Conservation (phyloP, 129 eudicot species). For the Centrapalus pauciflorus region DNA sequence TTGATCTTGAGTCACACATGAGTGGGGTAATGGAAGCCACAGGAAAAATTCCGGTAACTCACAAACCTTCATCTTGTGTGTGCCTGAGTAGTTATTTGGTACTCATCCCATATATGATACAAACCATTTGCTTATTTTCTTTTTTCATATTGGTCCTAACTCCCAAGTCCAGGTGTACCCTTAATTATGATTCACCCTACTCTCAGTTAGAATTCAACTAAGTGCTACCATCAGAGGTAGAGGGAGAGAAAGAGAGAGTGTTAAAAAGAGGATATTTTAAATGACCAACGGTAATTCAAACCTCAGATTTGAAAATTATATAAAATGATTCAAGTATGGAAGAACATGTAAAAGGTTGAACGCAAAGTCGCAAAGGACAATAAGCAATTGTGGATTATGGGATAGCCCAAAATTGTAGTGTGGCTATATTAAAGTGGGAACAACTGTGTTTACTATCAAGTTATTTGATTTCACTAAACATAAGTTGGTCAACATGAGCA, state of each 20-base stretch:
- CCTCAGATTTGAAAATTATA: neutral
- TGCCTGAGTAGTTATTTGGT: neutral
- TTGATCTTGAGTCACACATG: constrained; percentile 66
- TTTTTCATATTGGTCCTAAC: too few species aligned
- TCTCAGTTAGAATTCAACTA: neutral
- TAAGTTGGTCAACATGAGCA: constrained; percentile 15
- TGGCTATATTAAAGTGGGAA: neutral
- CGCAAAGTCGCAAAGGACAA: neutral
- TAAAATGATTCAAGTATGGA: neutral
- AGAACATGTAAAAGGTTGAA: neutral
- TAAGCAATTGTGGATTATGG: neutral
- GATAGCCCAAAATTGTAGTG: neutral
- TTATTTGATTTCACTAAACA: neutral
- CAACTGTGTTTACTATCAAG: neutral
- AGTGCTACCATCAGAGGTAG: neutral
- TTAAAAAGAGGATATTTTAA: neutral
- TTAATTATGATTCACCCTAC: neutral
- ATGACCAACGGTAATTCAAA: neutral
- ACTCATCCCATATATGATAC: neutral
- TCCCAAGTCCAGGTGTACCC: neutral
- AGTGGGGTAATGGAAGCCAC: constrained; percentile 68
- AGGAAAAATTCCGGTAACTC: constrained; percentile 79
- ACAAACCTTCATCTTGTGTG: constrained; percentile 8
- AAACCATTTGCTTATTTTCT: neutral
- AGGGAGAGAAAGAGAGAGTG: neutral